Conservation (phyloP, 1,284 basidiomycete genomes). For the Fomitopsis betulina region DNA sequence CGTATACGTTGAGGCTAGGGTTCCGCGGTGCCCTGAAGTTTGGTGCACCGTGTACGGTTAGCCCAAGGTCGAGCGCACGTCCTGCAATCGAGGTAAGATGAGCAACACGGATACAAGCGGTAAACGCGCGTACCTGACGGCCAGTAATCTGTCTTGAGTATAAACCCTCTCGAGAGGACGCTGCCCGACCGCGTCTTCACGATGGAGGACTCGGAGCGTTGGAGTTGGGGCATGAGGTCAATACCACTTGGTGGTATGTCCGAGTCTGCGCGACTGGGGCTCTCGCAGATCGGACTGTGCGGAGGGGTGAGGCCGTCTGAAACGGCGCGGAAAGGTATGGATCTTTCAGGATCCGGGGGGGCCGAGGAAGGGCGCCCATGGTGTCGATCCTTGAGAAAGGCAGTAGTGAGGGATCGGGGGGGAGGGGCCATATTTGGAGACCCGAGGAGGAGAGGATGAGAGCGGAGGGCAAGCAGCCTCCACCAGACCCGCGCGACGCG, state of each 20-base stretch:
- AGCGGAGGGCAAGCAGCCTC: not conserved
- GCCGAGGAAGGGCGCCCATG: slow-evolving; percentile 10
- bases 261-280: slow-evolving; percentile 7
- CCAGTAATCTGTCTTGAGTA: slow-evolving; percentile 92
- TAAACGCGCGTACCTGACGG: slow-evolving; percentile 58
- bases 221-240: slow-evolving; percentile 58
- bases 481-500: slow-evolving; percentile 1
- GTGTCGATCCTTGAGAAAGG: not conserved
- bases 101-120: not conserved
- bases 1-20: slow-evolving; percentile 83
- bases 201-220: slow-evolving; percentile 63
- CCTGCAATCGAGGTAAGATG: slow-evolving; percentile 38
- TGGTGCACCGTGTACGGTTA: slow-evolving; percentile 92
- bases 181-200: slow-evolving; percentile 88
- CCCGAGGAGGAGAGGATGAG: not conserved
- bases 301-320: not conserved
- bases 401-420: not conserved
- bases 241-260: slow-evolving; percentile 18
- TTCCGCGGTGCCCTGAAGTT: slow-evolving; percentile 86
- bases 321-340: not conserved
- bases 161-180: slow-evolving; percentile 86
- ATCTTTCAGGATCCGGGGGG: slow-evolving; percentile 6
- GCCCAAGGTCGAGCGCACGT: slow-evolving; percentile 85
- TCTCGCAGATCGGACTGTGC: slow-evolving; percentile 3
- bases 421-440: not conserved